Evolutionary conservation across 257 asterid genomes (phyloP), one percentile per base, ranked within the genome.

Genomic region (Forsythia viridissima): DNA sequence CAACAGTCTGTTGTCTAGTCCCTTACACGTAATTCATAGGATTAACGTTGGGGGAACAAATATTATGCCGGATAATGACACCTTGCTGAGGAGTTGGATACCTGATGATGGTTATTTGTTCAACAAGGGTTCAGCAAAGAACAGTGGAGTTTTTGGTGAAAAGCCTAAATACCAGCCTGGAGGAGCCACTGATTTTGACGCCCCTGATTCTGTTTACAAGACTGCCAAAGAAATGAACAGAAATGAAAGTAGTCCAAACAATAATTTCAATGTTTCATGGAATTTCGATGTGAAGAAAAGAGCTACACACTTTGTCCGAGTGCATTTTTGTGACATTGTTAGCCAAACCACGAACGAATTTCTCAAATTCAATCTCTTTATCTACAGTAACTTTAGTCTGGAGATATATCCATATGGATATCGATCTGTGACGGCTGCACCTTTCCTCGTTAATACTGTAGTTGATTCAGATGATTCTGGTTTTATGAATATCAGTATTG

Each of bases 251-350:
- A 6, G 6, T 7, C 2, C 1, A 4, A 2, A 0, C 7, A 21
- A 0, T 2, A 1, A 0, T 13, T 84, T 70, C 83, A 87, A 85
- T 18, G 38, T 83, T 2, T 76, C 92, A 2, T 92, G 96, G 96
- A 18, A 65, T 24, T 91, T 92, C 41, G 66, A 1, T 13, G 92
- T 92, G 74, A 74, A 37, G 5, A 79, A 3, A 55, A 71, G 73
- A 8, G 84, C 76, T 51, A 5, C 0, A 0, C 82, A 86, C 79
- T 78, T 89, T 5, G 86, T 89, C 3, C 82, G 97, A 9, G 57
- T 83, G n/a, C 96, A 92, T 9, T 89, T 92, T 74, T 90, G 94
- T 30, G 92, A 92, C 79, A 74, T 90, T 30, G 72, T 88, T 76
- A 84, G 86, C 44, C 0, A 0, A 0, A 12, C 72, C 8, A 1